Percentiles rank a stretch among this genome's conserved stretches.
These are phyloP conservation scores for Gossypioides kirkii DNA, from an alignment of 345 rosid species.

Conservation along the genomic window DNA sequence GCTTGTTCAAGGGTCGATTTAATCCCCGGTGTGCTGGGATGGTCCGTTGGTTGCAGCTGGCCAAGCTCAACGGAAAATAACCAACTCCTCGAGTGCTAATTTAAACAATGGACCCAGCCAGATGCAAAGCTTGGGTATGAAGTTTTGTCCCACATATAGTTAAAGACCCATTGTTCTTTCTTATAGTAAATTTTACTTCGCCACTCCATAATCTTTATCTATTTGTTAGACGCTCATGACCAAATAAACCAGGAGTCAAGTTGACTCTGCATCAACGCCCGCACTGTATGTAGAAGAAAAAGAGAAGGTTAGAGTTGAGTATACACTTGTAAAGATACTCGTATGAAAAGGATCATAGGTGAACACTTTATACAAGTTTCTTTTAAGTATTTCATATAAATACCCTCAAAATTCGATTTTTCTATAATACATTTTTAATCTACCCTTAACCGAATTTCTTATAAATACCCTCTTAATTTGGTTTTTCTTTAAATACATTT, in stretches of 20 bases:
- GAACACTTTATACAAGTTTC: background rate
- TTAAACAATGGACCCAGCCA: conserved; percentile 21
- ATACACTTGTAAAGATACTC: conserved; percentile 37
- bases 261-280: conserved; percentile 28
- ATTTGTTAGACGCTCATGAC: conserved; percentile 30
- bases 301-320: conserved; percentile 25
- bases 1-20: conserved; percentile 75
- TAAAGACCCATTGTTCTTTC: background rate
- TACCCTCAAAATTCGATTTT: background rate
- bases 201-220: conserved; percentile 19
- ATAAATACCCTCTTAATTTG: background rate
- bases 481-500: too few relatives aligned
- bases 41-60: conserved; percentile 97
- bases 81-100: conserved; percentile 61
- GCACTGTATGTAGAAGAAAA: conserved; percentile 50
- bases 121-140: conserved; percentile 35
- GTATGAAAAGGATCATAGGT: conserved; percentile 4
- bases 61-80: conserved; percentile 45
- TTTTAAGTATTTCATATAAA: background rate
- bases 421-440: too few relatives aligned
- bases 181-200: conserved; percentile 16
- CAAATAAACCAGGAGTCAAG: conserved; percentile 40
- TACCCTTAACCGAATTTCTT: background rate
- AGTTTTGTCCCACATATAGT: conserved; percentile 45
- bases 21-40: conserved; percentile 81